These are phyloP conservation scores for Knufia fluminis DNA, from an alignment of 2,329 filamentous ascomycete species.

Conservation along the genomic window DNA sequence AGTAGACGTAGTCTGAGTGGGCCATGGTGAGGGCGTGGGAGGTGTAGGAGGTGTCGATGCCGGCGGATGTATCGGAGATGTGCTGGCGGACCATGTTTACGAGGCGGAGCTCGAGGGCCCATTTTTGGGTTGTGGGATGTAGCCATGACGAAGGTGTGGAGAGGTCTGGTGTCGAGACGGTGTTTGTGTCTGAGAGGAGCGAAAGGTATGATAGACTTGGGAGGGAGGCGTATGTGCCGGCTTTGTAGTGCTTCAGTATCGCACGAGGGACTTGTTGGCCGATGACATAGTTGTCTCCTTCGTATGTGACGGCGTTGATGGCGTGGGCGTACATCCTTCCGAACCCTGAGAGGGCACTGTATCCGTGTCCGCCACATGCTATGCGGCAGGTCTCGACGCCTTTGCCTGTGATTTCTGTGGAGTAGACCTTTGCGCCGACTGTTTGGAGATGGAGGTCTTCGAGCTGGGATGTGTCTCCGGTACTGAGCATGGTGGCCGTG, in stretches of 20 bases:
- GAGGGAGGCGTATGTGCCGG: constrained; percentile 17
- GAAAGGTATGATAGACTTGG: constrained; percentile 20
- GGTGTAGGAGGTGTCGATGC: constrained; percentile 23
- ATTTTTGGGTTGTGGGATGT: constrained; percentile 14
- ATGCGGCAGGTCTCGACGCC: constrained; percentile 22
- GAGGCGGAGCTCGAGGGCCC: constrained; percentile 19
- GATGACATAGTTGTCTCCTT: constrained; percentile 36
- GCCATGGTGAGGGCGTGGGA: constrained; percentile 24
- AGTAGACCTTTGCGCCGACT: constrained; percentile 21
- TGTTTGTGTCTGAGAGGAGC: constrained; percentile 11
- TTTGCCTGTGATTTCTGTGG: constrained; percentile 18
- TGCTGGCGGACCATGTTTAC: constrained; percentile 18
- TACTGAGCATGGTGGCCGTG: constrained; percentile 16
- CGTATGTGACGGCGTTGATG: constrained; percentile 24
- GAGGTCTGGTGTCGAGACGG: not conserved
- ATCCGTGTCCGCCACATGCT: constrained; percentile 18
- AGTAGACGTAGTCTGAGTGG: constrained; percentile 23
- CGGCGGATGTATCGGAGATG: constrained; percentile 17
- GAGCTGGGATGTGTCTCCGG: constrained; percentile 19
- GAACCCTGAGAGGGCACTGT: constrained; percentile 13
- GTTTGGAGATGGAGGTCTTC: constrained; percentile 24
- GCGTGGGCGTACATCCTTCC: constrained; percentile 16
- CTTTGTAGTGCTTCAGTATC: constrained; percentile 22
- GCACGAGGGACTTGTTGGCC: constrained; percentile 29
- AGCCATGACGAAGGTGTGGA: constrained; percentile 7